Base-by-base conservation (phyloP, 225 moss, liverwort and hornwort species). In the Lunularia cruciata region DNA sequence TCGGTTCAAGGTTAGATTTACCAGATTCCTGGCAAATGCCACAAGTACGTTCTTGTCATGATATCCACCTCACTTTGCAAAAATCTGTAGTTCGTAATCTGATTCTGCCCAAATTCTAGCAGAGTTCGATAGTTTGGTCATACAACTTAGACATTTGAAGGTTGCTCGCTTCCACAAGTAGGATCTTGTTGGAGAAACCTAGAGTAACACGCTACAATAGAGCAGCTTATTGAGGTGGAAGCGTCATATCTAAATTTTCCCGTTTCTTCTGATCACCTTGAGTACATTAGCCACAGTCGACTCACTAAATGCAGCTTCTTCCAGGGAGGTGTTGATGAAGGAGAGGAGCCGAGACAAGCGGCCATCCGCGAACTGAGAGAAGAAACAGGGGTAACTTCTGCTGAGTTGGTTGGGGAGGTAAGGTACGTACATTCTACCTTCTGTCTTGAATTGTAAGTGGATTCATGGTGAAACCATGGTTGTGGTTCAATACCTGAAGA, bases 21-120 rank as follows among this genome's bases (percentile, higher is more conserved):
- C 78, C 86, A 8, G 88, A 77, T 57, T 77, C 91, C 46, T 95
- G 91, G 91, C 94, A 95, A 81, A 95, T 95, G 95, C 95, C 86
- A 12, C 92, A 94, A 87, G 91, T 89, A 79, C 43, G 57, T 52
- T 67, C 42, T 22, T 26, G 2, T 30, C 31, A 45, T 34, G 3
- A 34, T 36, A 32, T 6, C 30, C 57, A 53, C n/a, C n/a, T n/a
- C n/a, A n/a, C n/a, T n/a, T n/a, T n/a, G n/a, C n/a, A n/a, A n/a
- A 10, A 2, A 43, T 43, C 16, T 43, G 1, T 43, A 43, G 3
- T 43, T 11, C 43, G 43, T 43, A 2, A 10, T 0, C 43, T 43
- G 5, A n/a, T n/a, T 43, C 3, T 1, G 12, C 43, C 43, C 43
- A 2, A n/a, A n/a, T n/a, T n/a, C n/a, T n/a, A n/a, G n/a, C n/a